phyloP scores from a whole-genome alignment of 129 eudicot species.

The Flaveria ramosissima region DNA sequence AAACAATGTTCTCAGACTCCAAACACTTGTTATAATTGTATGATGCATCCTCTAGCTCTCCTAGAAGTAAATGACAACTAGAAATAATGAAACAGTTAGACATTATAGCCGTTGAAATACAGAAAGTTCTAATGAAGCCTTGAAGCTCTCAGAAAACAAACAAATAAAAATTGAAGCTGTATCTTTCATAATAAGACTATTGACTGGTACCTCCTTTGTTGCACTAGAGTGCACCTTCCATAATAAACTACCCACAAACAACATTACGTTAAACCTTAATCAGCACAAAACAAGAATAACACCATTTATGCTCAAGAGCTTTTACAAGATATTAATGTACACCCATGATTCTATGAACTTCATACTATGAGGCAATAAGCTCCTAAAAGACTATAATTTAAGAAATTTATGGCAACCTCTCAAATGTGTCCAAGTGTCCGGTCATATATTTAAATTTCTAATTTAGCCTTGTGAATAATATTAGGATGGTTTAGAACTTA shows the following conservation, averaged over 20 bases:
- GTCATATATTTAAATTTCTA: not conserved
- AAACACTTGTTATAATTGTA: slow-evolving; percentile 55
- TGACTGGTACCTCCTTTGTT: slow-evolving; percentile 15
- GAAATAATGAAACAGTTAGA: slow-evolving; percentile 12
- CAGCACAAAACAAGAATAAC: slow-evolving; percentile 4
- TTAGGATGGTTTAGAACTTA: slow-evolving; percentile 3
- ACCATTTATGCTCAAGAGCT: not conserved
- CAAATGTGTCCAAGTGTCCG: not conserved
- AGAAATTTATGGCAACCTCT: not conserved
- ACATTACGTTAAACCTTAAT: not conserved
- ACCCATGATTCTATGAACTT: not conserved
- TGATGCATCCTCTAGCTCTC: slow-evolving; percentile 76
- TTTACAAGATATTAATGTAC: not conserved
- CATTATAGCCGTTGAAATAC: slow-evolving; percentile 1
- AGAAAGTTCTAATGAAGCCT: slow-evolving; percentile 3
- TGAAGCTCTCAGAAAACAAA: slow-evolving; percentile 14
- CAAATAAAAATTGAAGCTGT: not conserved
- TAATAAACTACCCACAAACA: not conserved
- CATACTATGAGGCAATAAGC: not conserved
- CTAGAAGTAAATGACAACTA: slow-evolving; percentile 81
- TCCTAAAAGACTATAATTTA: not conserved
- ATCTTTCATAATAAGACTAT: slow-evolving; percentile 11
- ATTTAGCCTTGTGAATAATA: not conserved
- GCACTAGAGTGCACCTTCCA: slow-evolving; percentile 9
- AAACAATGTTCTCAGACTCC: slow-evolving; percentile 41